Conservation (phyloP, 2,329 filamentous ascomycete species). For the Aureobasidium sp. region DNA sequence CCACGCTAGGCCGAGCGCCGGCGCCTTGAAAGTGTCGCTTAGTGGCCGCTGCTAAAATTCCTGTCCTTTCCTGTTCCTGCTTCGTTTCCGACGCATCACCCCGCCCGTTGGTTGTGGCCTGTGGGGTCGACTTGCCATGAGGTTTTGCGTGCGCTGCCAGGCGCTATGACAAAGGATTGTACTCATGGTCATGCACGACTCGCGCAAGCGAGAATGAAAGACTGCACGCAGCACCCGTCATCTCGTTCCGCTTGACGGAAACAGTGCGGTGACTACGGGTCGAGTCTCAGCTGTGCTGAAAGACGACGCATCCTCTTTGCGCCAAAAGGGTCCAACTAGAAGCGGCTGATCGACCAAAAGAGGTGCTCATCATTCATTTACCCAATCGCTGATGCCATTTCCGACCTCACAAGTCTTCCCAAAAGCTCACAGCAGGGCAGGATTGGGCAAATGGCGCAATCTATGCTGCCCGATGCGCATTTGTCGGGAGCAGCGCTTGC, state of each 20-base stretch:
- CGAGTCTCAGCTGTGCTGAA: not conserved
- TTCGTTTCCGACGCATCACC: slow-evolving; percentile 11
- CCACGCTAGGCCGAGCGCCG: slow-evolving; percentile 4
- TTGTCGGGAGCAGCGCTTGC: not conserved
- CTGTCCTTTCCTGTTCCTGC: slow-evolving; percentile 10
- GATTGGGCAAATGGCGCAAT: slow-evolving; percentile 7
- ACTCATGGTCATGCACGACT: slow-evolving; percentile 5
- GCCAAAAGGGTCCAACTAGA: slow-evolving; percentile 3
- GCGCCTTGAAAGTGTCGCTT: slow-evolving; percentile 10
- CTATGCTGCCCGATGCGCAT: not conserved
- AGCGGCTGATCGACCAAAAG: slow-evolving; percentile 6
- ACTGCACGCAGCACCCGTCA: not conserved
- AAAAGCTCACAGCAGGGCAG: not conserved
- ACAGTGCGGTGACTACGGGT: not conserved
- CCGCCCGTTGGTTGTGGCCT: not conserved
- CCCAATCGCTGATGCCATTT: not conserved
- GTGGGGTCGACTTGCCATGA: slow-evolving; percentile 11
- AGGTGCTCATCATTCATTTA: slow-evolving; percentile 1
- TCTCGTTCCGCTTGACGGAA: not conserved
- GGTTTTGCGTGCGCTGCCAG: not conserved
- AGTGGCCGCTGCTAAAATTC: not conserved
- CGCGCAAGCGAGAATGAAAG: slow-evolving; percentile 3
- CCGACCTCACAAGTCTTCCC: not conserved
- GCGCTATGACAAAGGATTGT: slow-evolving; percentile 1
- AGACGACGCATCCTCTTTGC: not conserved